phyloP scores from a whole-genome alignment of 2,329 filamentous ascomycete species.

The Phialocephala subalpina region DNA sequence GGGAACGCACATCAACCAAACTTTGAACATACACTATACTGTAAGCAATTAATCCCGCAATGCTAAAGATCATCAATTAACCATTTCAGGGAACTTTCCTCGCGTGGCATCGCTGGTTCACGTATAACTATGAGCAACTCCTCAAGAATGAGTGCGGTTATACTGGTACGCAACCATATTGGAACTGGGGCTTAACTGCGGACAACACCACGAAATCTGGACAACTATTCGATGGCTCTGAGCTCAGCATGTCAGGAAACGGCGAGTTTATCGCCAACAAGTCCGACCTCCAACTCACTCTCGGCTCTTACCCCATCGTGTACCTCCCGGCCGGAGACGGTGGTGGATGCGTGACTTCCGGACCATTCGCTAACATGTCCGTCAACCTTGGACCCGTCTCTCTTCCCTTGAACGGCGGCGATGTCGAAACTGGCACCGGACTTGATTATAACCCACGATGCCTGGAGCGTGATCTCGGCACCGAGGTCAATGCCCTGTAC shows the following conservation, averaged over 20 bases:
- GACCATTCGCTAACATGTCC: conserved; percentile 50
- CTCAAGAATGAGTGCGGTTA: background rate
- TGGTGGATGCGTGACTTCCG: conserved; percentile 59
- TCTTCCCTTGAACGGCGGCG: conserved; percentile 43
- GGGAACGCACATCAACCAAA: conserved; percentile 1
- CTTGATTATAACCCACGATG: conserved; percentile 50
- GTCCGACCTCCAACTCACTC: conserved; percentile 15
- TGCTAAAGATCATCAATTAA: no score
- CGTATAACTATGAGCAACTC: background rate
- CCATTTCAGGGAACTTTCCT: background rate
- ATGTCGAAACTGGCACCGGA: conserved; percentile 37
- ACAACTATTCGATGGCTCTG: conserved; percentile 62
- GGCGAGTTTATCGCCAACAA: conserved; percentile 46
- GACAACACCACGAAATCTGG: conserved; percentile 50
- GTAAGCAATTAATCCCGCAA: no score
- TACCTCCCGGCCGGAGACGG: conserved; percentile 51
- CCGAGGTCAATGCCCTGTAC: background rate
- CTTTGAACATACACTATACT: background rate
- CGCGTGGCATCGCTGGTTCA: background rate
- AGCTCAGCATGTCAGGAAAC: conserved; percentile 56
- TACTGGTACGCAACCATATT: conserved; percentile 15
- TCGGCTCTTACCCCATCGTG: background rate
- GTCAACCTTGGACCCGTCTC: conserved; percentile 57
- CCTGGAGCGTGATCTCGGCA: conserved; percentile 46
- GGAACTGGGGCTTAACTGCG: conserved; percentile 28